Base-by-base conservation (phyloP, 1,284 basidiomycete species). In the Puccinia hordei region DNA sequence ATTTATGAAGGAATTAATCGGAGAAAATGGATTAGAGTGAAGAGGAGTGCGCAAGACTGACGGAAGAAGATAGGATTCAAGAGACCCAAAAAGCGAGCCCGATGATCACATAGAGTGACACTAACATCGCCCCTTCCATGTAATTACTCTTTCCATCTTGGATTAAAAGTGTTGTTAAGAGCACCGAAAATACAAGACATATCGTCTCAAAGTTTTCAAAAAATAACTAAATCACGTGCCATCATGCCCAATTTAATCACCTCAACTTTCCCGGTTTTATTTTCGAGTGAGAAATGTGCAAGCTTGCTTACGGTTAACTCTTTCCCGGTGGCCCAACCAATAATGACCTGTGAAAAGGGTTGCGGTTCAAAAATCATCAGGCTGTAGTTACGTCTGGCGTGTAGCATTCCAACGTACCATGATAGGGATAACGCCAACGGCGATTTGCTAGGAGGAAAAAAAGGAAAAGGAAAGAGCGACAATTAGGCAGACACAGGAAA, bases 131-230 rank as follows among this genome's bases (percentile, higher is more conserved):
- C 17, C 83, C 79, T 69, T 94, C 93, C 90, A 94, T 92, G 84
- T 93, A 94, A 84, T 94, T 93, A 30, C 90, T n/a, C n/a, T 91
- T 84, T 91, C 92, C 93, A 84, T 94, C 92, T 89, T 91, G 90
- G 81, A 93, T 89, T 19, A 93, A 87, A 33, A 92, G 89, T 85
- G 93, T 93, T 78, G 92, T 92, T 24, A 95, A 89, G 82, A 95
- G 87, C 35, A 94, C 92, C 10, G 92, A 93, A 30, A 92, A 91
- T 84, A 95, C 95, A 81, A 95, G 88, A 71, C 90, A 87, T 81
- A 94, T 90, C 1, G 93, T 95, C 90, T 93, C 86, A 33, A 85
- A 85, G 81, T 84, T 84, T 51, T 83, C 80, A 82, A 83, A 81
- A 71, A 73, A 66, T 59, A 83, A 79, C 57, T 81, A 65, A 22